Evolutionary conservation across 1,284 basidiomycete species (phyloP).

Genomic region (Ceratobasidium sp.): DNA sequence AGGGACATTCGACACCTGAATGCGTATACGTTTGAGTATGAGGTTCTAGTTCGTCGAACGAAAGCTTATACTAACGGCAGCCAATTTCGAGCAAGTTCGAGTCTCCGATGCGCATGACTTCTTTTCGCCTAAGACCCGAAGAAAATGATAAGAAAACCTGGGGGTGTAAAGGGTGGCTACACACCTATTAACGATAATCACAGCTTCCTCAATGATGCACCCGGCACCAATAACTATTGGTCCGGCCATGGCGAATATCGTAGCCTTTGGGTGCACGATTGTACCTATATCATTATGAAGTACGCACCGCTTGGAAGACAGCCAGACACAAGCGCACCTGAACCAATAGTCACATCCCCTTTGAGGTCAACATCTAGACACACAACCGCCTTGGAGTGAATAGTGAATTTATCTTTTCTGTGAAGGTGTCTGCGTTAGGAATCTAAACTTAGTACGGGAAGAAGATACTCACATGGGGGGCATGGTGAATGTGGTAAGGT

Average conservation of each 20-base stretch:
- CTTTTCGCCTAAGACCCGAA: slow-evolving; percentile 69
- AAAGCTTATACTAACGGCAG: slow-evolving; percentile 71
- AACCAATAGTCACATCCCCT: slow-evolving; percentile 90
- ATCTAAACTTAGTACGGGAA: not conserved
- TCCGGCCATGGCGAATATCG: slow-evolving; percentile 87
- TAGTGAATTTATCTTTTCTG: slow-evolving; percentile 81
- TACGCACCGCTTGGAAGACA: not conserved
- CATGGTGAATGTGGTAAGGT: slow-evolving; percentile 32
- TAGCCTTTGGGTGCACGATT: slow-evolving; percentile 94
- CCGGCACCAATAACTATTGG: slow-evolving; percentile 88
- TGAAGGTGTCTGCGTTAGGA: not conserved
- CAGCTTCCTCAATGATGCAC: slow-evolving; percentile 92
- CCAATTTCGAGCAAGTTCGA: slow-evolving; percentile 94
- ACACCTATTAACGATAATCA: slow-evolving; percentile 86
- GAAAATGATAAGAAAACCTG: not conserved
- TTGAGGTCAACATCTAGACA: slow-evolving; percentile 90
- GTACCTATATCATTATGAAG: slow-evolving; percentile 64
- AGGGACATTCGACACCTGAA: slow-evolving; percentile 84
- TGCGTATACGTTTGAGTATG: slow-evolving; percentile 36
- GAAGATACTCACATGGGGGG: slow-evolving; percentile 35
- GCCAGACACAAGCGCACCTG: slow-evolving; percentile 63
- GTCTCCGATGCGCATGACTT: slow-evolving; percentile 91
- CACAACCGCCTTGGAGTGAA: slow-evolving; percentile 84
- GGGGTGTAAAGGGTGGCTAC: slow-evolving; percentile 45
- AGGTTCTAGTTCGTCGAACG: not conserved